phyloP scores from a whole-genome alignment of 148 eudicot species.

The Beta vulgaris region DNA sequence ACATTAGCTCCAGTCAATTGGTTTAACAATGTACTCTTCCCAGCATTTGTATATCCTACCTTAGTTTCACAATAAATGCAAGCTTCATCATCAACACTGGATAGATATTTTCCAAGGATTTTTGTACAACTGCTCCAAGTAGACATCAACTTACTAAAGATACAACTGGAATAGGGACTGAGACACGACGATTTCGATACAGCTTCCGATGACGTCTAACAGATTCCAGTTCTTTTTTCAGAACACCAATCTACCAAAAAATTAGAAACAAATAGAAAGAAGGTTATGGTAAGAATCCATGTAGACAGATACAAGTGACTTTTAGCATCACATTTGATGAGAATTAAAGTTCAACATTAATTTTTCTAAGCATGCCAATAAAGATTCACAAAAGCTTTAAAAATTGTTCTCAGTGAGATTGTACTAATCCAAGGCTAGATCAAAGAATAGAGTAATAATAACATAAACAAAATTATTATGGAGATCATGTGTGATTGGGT shows the following conservation, averaged over 20 bases:
- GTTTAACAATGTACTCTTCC: slow-evolving; percentile 94
- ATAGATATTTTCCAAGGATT: not conserved
- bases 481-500: not conserved
- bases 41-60: slow-evolving; percentile 99
- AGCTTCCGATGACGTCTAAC: slow-evolving; percentile 92
- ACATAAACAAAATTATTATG: not conserved
- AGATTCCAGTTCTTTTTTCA: slow-evolving; percentile 85
- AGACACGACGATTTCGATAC: slow-evolving; percentile 67
- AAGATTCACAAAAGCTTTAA: not conserved
- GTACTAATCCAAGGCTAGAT: not conserved
- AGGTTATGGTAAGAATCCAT: slow-evolving; percentile 8
- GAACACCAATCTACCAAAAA: slow-evolving; percentile 58
- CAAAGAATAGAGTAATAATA: not conserved
- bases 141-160: slow-evolving; percentile 67
- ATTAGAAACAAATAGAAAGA: slow-evolving; percentile 3
- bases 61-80: slow-evolving; percentile 22
- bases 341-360: not conserved
- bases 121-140: slow-evolving; percentile 9
- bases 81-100: slow-evolving; percentile 5
- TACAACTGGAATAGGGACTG: slow-evolving; percentile 92
- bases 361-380: not conserved
- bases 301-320: not conserved
- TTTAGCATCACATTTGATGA: not conserved
- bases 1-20: slow-evolving; percentile 89
- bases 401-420: not conserved